Evolutionary conservation across 176 grass and related monocot species (phyloP).

Genomic region (Raddia guianensis): DNA sequence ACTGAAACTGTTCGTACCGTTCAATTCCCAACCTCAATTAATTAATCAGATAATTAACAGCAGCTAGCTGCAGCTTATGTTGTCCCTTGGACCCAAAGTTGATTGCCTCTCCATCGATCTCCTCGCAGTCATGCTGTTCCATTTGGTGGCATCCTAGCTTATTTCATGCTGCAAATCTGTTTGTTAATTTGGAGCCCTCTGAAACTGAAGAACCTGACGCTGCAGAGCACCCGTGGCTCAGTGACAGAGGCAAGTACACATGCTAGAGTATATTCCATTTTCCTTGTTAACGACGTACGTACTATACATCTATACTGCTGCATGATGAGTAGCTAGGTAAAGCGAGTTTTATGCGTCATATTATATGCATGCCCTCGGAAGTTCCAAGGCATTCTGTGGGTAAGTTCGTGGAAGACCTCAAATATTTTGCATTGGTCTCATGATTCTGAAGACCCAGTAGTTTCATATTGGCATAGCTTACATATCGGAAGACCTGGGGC

Average conservation of each 20-base stretch:
- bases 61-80: neutral
- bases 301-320: too few species aligned
- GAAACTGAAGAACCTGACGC: neutral
- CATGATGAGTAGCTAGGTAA: neutral
- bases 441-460: neutral
- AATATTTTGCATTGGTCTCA: neutral
- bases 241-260: constrained; percentile 28
- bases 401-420: neutral
- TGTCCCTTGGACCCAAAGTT: neutral
- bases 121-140: neutral
- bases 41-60: neutral
- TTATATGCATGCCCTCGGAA: neutral
- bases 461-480: neutral
- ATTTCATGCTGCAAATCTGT: neutral
- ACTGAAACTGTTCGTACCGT: neutral
- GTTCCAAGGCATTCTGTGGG: neutral
- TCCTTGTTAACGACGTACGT: neutral
- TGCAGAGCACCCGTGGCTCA: neutral
- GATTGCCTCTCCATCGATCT: neutral
- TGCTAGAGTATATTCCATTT: constrained; percentile 9
- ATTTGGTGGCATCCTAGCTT: neutral
- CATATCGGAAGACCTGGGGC: neutral
- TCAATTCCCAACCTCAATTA: neutral
- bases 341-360: neutral
- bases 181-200: neutral